Conservation (phyloP, 306 rosid species). For the Begonia peltatifolia region DNA sequence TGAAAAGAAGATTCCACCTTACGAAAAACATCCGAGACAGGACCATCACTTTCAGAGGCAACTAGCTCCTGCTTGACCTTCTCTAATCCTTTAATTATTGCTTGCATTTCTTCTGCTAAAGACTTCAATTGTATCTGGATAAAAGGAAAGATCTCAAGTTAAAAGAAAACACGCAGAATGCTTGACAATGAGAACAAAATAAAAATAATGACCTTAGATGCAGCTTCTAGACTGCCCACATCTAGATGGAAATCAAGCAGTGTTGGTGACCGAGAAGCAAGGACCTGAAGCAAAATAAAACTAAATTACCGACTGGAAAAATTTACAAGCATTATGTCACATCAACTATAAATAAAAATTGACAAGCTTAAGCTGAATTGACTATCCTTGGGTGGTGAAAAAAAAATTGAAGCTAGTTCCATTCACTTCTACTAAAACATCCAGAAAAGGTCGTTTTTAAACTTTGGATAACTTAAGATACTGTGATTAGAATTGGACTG, state of each 20-base stretch:
- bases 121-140: constrained; percentile 96
- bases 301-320: constrained; percentile 11
- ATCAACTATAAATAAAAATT: too few species aligned
- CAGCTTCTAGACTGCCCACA: constrained; percentile 68
- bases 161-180: constrained; percentile 5
- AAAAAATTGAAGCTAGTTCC: too few species aligned
- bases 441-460: too few species aligned
- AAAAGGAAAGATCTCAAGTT: constrained; percentile 12
- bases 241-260: constrained; percentile 84
- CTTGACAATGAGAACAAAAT: constrained; percentile 6
- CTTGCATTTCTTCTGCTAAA: constrained; percentile 98
- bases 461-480: too few species aligned
- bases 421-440: too few species aligned
- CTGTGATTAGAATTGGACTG: too few species aligned
- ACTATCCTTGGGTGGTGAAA: too few species aligned
- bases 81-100: constrained; percentile 77
- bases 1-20: constrained; percentile 30
- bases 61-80: constrained; percentile 82
- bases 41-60: constrained; percentile 87
- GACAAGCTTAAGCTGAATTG: too few species aligned
- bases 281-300: constrained; percentile 36
- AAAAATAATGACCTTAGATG: constrained; percentile 56
- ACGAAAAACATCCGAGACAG: constrained; percentile 61
- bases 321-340: too few species aligned
- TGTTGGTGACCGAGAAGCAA: constrained; percentile 68